A percentile compares a stretch with the other conserved stretches of the same genome.
Evolutionary conservation across 805 yeast genomes (phyloP).

Genomic region (Ogataea methylovora): DNA sequence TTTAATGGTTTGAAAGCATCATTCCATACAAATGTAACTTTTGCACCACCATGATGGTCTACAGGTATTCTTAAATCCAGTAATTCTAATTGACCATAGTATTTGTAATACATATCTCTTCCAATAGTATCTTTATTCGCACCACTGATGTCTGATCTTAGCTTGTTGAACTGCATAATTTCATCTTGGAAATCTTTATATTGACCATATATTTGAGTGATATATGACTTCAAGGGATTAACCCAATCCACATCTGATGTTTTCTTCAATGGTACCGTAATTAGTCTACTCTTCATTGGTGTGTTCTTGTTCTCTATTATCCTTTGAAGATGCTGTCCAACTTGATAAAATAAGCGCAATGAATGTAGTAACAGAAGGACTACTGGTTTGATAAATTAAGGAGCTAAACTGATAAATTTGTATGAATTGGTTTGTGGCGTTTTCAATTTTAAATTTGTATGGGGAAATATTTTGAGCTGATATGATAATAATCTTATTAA

Average conservation of each 20-base stretch:
- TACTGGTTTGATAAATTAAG: too few species aligned
- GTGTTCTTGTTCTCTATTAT: background rate
- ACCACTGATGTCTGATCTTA: constrained; percentile 55
- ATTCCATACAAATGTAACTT: constrained; percentile 66
- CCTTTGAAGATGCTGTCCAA: background rate
- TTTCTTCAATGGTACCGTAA: constrained; percentile 28
- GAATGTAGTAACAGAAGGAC: too few species aligned
- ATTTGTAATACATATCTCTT: constrained; percentile 51
- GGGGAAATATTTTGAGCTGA: too few species aligned
- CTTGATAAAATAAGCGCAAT: too few species aligned
- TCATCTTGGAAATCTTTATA: constrained; percentile 52
- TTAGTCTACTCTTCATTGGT: constrained; percentile 17
- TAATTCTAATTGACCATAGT: constrained; percentile 77
- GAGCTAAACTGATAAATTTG: too few species aligned
- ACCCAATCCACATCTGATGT: constrained; percentile 63
- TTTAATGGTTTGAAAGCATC: constrained; percentile 55
- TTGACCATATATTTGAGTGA: constrained; percentile 56
- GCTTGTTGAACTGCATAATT: constrained; percentile 42
- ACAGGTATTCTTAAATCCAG: constrained; percentile 72
- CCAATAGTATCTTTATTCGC: constrained; percentile 27
- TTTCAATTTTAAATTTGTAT: too few species aligned
- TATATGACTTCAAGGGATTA: constrained; percentile 48
- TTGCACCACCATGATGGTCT: constrained; percentile 39
- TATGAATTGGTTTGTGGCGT: too few species aligned
- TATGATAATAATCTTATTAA: too few species aligned